Evolutionary conservation across 305 asterid species (phyloP).

Genomic region (Fraxinus xanthoxyloides): DNA sequence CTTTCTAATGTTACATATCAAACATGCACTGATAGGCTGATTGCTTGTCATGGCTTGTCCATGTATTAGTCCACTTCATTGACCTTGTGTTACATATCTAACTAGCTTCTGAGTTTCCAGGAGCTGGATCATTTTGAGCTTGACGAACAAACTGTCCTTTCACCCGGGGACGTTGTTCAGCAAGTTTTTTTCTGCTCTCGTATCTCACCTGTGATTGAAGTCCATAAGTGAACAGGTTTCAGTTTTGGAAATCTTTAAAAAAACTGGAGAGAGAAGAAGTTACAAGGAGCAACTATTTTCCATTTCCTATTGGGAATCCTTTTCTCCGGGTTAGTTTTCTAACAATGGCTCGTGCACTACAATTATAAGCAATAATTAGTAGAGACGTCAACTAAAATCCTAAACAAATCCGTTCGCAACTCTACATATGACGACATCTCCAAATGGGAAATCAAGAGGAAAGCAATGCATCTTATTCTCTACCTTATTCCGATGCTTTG

Average conservation of each 20-base stretch:
- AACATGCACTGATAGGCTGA: conserved; percentile 2
- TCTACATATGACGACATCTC: not conserved
- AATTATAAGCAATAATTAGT: not conserved
- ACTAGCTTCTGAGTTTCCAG: conserved; percentile 41
- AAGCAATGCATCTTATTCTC: not conserved
- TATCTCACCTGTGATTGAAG: conserved; percentile 65
- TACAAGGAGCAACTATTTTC: not conserved
- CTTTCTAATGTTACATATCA: not conserved
- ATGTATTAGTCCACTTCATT: not conserved
- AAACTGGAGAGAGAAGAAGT: not conserved
- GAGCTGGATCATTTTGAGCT: conserved; percentile 39
- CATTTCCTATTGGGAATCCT: not conserved
- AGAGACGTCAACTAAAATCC: not conserved
- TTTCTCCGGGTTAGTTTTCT: not conserved
- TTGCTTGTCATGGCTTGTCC: conserved; percentile 18
- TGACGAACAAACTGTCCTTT: conserved; percentile 98
- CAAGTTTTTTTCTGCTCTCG: conserved; percentile 89
- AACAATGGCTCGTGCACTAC: not conserved
- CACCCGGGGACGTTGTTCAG: conserved; percentile 88
- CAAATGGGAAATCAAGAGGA: not conserved
- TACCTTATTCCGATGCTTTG: not conserved
- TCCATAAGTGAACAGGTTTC: not conserved
- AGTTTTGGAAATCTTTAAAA: not conserved
- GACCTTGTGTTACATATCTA: conserved; percentile 20
- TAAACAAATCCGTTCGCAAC: not conserved